phyloP scores from a whole-genome alignment of 176 grass and related monocot species.

The Musa schizocarpa region DNA sequence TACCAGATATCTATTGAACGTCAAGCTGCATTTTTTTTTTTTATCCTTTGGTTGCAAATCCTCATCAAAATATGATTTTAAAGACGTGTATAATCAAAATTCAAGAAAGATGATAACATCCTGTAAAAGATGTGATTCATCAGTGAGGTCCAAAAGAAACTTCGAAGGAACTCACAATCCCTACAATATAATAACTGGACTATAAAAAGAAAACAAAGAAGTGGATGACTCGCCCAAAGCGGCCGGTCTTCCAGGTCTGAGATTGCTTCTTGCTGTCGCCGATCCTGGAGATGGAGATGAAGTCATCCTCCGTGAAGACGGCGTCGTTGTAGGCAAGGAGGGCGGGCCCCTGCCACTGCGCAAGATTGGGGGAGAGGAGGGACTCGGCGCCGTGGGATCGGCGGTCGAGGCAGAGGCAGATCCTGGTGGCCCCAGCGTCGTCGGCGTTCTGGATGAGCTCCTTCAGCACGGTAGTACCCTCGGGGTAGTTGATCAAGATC shows the following conservation, averaged over 20 bases:
- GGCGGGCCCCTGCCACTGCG: constrained; percentile 87
- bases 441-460: constrained; percentile 94
- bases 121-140: background rate
- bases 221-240: constrained; percentile 50
- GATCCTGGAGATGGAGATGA: constrained; percentile 79
- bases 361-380: constrained; percentile 56
- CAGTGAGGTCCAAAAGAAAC: background rate
- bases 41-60: too few relatives aligned
- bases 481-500: constrained; percentile 86
- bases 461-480: constrained; percentile 79
- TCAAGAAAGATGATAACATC: background rate
- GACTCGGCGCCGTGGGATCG: constrained; percentile 46
- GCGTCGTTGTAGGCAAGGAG: constrained; percentile 76
- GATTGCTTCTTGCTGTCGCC: constrained; percentile 88
- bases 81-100: background rate
- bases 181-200: background rate
- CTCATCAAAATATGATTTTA: too few relatives aligned
- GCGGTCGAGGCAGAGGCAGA: constrained; percentile 92
- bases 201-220: background rate
- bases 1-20: background rate
- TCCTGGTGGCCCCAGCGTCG: constrained; percentile 62
- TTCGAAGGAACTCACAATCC: background rate
- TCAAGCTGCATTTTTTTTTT: too few relatives aligned
- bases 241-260: constrained; percentile 88
- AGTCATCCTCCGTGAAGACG: constrained; percentile 85